phyloP scores from a whole-genome alignment of 495 filamentous ascomycete species.

The Penicillium simplicissimum region DNA sequence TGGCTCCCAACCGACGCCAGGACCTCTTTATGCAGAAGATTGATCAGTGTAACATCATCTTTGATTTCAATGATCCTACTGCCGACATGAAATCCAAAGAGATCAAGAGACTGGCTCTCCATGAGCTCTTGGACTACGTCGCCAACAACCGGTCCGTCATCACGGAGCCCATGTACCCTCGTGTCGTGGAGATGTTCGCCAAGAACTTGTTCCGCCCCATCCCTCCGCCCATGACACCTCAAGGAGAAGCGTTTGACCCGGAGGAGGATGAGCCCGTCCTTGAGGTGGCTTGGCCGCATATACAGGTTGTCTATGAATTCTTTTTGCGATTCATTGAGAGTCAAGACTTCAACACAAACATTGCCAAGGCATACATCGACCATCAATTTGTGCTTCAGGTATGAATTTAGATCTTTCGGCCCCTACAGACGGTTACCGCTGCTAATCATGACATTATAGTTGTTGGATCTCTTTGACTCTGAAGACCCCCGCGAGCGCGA shows the following conservation, averaged over 20 bases:
- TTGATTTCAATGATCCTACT: slow-evolving; percentile 98
- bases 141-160: slow-evolving; percentile 98
- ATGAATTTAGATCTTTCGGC: slow-evolving; percentile 18
- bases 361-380: slow-evolving; percentile 98
- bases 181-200: slow-evolving; percentile 98
- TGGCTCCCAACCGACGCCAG: slow-evolving; percentile 90
- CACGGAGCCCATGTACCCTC: slow-evolving; percentile 98
- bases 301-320: slow-evolving; percentile 99
- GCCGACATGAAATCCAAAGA: slow-evolving; percentile 99
- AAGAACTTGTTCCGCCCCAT: slow-evolving; percentile 99
- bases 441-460: slow-evolving; percentile 38
- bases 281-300: slow-evolving; percentile 99
- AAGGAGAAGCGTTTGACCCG: slow-evolving; percentile 97
- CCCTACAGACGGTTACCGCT: neutral
- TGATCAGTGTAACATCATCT: slow-evolving; percentile 99
- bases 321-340: slow-evolving; percentile 99
- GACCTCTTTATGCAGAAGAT: slow-evolving; percentile 99
- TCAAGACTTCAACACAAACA: slow-evolving; percentile 99
- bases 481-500: slow-evolving; percentile 97
- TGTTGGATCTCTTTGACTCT: slow-evolving; percentile 98
- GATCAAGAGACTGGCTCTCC: slow-evolving; percentile 95
- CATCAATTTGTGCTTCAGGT: slow-evolving; percentile 95
- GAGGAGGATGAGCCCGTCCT: slow-evolving; percentile 98
- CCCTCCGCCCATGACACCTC: slow-evolving; percentile 93
- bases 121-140: slow-evolving; percentile 96